Evolutionary conservation across 2,329 filamentous ascomycete species (phyloP), one percentile per base, ranked within the genome.

Genomic region (Sporothrix brasiliensis): DNA sequence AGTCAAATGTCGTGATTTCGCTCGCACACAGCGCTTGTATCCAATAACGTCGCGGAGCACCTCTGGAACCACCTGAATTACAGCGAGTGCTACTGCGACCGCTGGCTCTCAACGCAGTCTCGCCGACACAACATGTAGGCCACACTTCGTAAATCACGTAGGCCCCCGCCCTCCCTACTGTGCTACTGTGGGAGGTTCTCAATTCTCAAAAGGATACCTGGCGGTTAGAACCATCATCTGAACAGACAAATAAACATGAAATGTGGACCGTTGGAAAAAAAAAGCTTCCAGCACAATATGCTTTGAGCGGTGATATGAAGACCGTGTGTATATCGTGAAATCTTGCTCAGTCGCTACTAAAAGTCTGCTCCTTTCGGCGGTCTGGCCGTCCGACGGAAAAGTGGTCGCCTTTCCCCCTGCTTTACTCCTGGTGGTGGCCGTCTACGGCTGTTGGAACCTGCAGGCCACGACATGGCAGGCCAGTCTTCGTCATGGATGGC

Each of bases 381-480:
- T 54, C 54, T 47, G 61, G 4, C 68, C 50, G 11, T n/a, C n/a
- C 68, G 68, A n/a, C 68, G 68, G n/a, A n/a, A n/a, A n/a, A 10
- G 24, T 14, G 1, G 60, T 24, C 21, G 66, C 50, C 24, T 21
- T 34, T 13, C 47, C 68, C 68, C 60, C 67, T 24, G 50, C 60
- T 11, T 34, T 54, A 16, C 21, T 66, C 39, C 1, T 58, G 30
- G 50, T 52, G 13, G n/a, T 70, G 47, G n/a, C 9, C 21, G 50
- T 70, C 50, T 70, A 70, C 61, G 14, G 24, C 27, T 54, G 56
- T n/a, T 58, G 50, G 50, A 16, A 27, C 41, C 52, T 19, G 4
- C 14, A 66, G 5, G 19, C 13, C 1, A 16, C 47, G 6, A 54
- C 44, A 39, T 68, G 65, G 47, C 56, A 39, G 41, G 34, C 53